Evolutionary conservation across 768 basidiomycete genomes (phyloP).

Genomic region (Rubroboletus satanas): DNA sequence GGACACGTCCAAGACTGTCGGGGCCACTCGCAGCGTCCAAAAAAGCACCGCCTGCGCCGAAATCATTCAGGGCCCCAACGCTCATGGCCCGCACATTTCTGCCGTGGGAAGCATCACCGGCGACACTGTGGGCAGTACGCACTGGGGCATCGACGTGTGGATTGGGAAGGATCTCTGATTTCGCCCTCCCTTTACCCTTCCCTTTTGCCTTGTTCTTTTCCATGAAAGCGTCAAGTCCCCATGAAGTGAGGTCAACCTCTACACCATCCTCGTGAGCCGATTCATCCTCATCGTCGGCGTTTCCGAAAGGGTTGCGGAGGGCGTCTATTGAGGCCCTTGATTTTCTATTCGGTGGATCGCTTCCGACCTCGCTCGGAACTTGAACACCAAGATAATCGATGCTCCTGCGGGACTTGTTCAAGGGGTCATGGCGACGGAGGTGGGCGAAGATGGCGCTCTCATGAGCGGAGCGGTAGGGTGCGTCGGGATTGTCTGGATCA

Average conservation of each 20-base stretch:
- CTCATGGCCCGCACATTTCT: constrained; percentile 61
- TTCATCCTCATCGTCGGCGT: constrained; percentile 55
- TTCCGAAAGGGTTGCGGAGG: constrained; percentile 71
- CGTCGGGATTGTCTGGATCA: constrained; percentile 64
- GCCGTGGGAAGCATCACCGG: constrained; percentile 37
- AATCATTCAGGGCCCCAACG: constrained; percentile 56
- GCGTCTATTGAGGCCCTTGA: constrained; percentile 59
- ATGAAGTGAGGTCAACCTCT: constrained; percentile 79
- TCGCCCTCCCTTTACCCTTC: constrained; percentile 39
- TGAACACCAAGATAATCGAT: constrained; percentile 64
- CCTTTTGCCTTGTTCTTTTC: constrained; percentile 56
- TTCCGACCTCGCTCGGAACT: constrained; percentile 60
- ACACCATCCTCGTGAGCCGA: constrained; percentile 46
- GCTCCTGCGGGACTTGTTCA: constrained; percentile 50
- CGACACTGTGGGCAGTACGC: constrained; percentile 43
- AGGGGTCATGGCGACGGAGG: constrained; percentile 53
- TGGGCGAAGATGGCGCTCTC: constrained; percentile 87
- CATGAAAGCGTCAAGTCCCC: constrained; percentile 79
- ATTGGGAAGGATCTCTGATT: constrained; percentile 41
- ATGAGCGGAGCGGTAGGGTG: constrained; percentile 61
- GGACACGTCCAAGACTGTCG: constrained; percentile 41
- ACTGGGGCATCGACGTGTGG: constrained; percentile 36
- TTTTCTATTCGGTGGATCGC: constrained; percentile 44
- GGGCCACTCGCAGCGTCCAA: constrained; percentile 35
- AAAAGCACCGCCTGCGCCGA: constrained; percentile 46